phyloP scores from a whole-genome alignment of 805 yeast genomes.

The Candida ponderosae region DNA sequence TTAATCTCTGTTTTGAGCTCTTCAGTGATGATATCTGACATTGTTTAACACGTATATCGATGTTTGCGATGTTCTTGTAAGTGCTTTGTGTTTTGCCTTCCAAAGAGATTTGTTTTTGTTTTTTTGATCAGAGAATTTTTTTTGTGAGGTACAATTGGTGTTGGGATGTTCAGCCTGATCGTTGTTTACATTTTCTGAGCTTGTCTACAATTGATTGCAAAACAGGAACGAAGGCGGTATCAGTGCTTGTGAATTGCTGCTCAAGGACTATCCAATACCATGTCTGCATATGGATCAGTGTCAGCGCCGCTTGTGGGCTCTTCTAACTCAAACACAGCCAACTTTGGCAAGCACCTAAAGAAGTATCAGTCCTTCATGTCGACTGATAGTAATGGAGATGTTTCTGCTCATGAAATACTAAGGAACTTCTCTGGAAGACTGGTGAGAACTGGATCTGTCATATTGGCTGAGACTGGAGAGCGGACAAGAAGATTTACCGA shows the following conservation, averaged over 20 bases:
- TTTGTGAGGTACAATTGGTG: background rate
- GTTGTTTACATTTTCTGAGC: no score
- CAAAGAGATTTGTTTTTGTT: no score
- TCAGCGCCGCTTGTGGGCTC: no score
- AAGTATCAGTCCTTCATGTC: slow-evolving; percentile 17
- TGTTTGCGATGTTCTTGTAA: no score
- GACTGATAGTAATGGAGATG: slow-evolving; percentile 9
- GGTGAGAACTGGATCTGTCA: slow-evolving; percentile 26
- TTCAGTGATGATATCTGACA: slow-evolving; percentile 11
- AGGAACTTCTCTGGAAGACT: slow-evolving; percentile 10
- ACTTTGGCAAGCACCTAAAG: slow-evolving; percentile 6
- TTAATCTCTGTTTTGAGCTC: slow-evolving; percentile 34
- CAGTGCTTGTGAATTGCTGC: no score
- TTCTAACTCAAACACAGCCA: no score
- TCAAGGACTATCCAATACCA: no score
- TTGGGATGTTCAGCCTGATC: background rate
- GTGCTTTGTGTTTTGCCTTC: no score
- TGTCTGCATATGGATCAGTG: background rate
- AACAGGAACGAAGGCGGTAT: no score
- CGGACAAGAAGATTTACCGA: slow-evolving; percentile 21
- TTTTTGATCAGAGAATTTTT: no score
- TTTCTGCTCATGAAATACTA: slow-evolving; percentile 5
- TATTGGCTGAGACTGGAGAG: slow-evolving; percentile 38
- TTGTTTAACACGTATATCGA: no score
- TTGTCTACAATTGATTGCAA: no score